These are phyloP conservation scores for Boeremia exigua DNA, from an alignment of 2,329 filamentous ascomycete species.

Conservation along the genomic window DNA sequence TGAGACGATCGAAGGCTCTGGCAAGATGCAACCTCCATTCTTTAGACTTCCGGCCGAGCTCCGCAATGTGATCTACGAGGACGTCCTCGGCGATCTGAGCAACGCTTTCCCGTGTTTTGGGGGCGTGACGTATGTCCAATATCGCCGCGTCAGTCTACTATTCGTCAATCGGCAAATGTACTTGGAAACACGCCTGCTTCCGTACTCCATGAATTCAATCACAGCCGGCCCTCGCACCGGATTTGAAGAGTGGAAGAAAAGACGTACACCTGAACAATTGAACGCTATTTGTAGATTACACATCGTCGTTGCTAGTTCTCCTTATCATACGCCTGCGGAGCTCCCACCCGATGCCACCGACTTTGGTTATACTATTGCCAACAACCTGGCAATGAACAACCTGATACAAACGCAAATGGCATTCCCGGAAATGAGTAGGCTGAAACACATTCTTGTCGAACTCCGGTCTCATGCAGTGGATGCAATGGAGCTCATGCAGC, in stretches of 20 bases:
- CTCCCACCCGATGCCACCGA: neutral
- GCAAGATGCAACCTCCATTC: neutral
- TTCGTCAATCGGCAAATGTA: constrained; percentile 1
- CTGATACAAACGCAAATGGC: neutral
- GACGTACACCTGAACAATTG: neutral
- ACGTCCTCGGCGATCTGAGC: neutral
- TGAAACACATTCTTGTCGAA: neutral
- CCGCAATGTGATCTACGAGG: neutral
- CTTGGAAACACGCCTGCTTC: neutral
- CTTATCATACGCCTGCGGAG: neutral
- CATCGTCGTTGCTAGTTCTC: neutral
- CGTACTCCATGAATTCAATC: neutral
- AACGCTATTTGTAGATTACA: neutral
- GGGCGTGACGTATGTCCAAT: neutral
- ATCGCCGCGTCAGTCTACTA: neutral
- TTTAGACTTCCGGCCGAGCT: neutral
- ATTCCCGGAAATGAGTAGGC: neutral
- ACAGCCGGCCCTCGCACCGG: neutral
- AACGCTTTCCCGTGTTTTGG: neutral
- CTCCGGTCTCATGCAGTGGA: neutral
- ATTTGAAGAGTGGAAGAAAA: neutral
- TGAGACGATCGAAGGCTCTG: no score
- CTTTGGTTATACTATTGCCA: neutral
- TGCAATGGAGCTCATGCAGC: neutral
- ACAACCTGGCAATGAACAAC: neutral